Percentiles rank a stretch among this genome's conserved stretches.
Evolutionary conservation across 345 rosid species (phyloP).

Genomic region (Excoecaria cochinchinensis): DNA sequence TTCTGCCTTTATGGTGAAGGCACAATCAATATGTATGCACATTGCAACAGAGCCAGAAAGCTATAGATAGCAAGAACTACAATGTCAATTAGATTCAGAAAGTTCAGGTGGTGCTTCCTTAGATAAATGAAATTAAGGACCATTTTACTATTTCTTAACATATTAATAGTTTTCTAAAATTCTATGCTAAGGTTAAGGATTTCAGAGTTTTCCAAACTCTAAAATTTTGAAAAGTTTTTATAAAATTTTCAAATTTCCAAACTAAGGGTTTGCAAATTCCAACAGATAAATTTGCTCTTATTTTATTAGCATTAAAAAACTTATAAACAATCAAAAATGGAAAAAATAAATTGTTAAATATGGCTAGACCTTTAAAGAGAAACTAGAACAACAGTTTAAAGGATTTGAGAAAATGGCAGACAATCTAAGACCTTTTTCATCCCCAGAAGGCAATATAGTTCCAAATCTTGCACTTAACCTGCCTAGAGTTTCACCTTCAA

Average conservation of each 20-base stretch:
- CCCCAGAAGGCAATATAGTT: slow-evolving; percentile 51
- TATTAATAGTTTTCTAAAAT: not conserved
- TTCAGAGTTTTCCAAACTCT: not conserved
- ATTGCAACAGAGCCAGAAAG: slow-evolving; percentile 60
- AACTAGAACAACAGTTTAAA: slow-evolving; percentile 58
- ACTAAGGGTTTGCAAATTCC: too few relatives aligned
- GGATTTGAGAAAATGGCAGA: slow-evolving; percentile 63
- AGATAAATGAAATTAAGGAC: not conserved
- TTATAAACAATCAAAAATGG: too few relatives aligned
- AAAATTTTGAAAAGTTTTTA: not conserved
- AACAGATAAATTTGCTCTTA: not conserved
- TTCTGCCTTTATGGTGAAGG: slow-evolving; percentile 69
- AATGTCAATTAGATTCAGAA: slow-evolving; percentile 1
- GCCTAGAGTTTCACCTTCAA: slow-evolving; percentile 42
- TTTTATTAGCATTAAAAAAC: too few relatives aligned
- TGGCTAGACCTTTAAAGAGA: slow-evolving; percentile 59
- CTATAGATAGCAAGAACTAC: slow-evolving; percentile 33
- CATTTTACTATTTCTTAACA: not conserved
- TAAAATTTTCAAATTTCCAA: not conserved
- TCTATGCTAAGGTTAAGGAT: not conserved
- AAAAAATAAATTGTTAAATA: not conserved
- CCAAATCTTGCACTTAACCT: slow-evolving; percentile 89
- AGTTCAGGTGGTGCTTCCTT: not conserved
- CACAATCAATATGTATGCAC: slow-evolving; percentile 73
- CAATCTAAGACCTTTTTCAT: slow-evolving; percentile 43